phyloP scores from a whole-genome alignment of 495 filamentous ascomycete genomes.

The Lichenothelia convexa region DNA sequence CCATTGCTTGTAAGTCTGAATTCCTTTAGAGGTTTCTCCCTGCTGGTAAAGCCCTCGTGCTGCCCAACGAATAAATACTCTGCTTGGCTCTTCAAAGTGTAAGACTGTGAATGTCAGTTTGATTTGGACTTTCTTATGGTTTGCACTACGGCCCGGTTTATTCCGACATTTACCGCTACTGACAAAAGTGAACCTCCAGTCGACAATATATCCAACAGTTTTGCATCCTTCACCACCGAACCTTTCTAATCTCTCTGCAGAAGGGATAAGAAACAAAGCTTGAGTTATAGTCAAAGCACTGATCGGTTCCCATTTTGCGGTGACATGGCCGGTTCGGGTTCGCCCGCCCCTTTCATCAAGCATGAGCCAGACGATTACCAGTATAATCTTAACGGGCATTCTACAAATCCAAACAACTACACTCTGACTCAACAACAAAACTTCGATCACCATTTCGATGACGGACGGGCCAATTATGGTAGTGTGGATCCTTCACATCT shows the following conservation, averaged over 20 bases:
- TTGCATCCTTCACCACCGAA: constrained; percentile 10
- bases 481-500: constrained; percentile 79
- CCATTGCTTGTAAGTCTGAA: background rate
- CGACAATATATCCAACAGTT: background rate
- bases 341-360: constrained; percentile 54
- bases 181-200: too few species aligned
- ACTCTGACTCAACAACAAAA: constrained; percentile 26
- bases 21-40: background rate
- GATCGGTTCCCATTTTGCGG: constrained; percentile 17
- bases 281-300: constrained; percentile 22
- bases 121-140: background rate
- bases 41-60: background rate
- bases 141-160: background rate
- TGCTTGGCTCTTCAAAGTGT: background rate
- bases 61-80: background rate
- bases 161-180: background rate
- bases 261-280: constrained; percentile 2
- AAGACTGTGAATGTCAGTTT: background rate
- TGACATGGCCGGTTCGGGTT: constrained; percentile 27
- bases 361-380: constrained; percentile 53
- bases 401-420: constrained; percentile 31
- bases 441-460: constrained; percentile 42
- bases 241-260: too few species aligned
- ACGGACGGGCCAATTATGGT: constrained; percentile 34
- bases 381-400: too few species aligned